Percentiles rank a stretch among this genome's conserved stretches.
phyloP scores from a whole-genome alignment of 305 asterid species.

The Fraxinus dipetala region DNA sequence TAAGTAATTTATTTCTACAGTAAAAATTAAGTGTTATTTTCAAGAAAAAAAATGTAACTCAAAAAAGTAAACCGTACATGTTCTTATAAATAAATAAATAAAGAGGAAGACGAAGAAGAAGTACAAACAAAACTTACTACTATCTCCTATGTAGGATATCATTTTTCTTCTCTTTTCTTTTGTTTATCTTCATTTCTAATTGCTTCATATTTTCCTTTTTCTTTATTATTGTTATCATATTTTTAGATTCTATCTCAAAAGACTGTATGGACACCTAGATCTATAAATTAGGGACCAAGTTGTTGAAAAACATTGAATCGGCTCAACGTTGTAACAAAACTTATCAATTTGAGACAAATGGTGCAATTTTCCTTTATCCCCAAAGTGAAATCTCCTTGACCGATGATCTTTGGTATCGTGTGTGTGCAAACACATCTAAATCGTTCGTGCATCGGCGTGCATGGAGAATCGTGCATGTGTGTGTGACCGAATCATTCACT shows the following conservation, averaged over 20 bases:
- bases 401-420: background rate
- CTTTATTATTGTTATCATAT: background rate
- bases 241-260: background rate
- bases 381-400: background rate
- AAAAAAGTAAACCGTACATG: background rate
- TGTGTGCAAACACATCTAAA: background rate
- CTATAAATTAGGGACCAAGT: background rate
- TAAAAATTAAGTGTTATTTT: background rate
- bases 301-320: background rate
- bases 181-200: background rate
- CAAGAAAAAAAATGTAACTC: no score
- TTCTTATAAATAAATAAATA: background rate
- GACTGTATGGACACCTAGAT: background rate
- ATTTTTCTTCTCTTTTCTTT: background rate
- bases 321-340: background rate
- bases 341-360: background rate
- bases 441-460: background rate
- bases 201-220: background rate
- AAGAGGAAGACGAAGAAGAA: background rate
- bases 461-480: conserved; percentile 27
- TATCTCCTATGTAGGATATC: background rate
- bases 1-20: no score
- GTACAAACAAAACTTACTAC: background rate
- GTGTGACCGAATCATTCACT: conserved; percentile 25
- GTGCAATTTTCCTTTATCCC: background rate